phyloP scores from a whole-genome alignment of 2,329 filamentous ascomycete species.

The Septoria petroselini region DNA sequence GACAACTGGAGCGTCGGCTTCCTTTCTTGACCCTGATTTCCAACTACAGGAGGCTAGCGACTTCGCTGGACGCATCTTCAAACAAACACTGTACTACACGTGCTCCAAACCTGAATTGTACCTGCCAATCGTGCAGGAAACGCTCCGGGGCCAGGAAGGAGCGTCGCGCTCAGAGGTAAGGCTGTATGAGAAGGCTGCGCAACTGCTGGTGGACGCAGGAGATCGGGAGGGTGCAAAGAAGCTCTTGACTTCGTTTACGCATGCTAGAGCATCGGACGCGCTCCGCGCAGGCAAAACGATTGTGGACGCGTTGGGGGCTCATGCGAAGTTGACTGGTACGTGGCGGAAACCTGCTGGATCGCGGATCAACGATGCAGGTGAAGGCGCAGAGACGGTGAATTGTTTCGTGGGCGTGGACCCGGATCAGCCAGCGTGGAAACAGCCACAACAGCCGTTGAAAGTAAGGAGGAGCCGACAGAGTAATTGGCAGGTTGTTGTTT shows the following conservation, averaged over 20 bases:
- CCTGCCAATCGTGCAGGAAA: constrained; percentile 21
- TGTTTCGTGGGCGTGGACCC: constrained; percentile 35
- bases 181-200: constrained; percentile 21
- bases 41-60: constrained; percentile 29
- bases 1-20: constrained; percentile 36
- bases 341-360: too few relatives aligned
- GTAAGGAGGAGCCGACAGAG: too few relatives aligned
- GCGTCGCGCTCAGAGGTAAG: constrained; percentile 19
- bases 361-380: too few relatives aligned
- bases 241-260: constrained; percentile 23
- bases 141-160: constrained; percentile 23
- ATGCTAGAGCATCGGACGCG: constrained; percentile 18
- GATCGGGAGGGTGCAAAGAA: constrained; percentile 22
- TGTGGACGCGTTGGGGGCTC: too few relatives aligned
- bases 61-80: constrained; percentile 25
- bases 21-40: constrained; percentile 38
- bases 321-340: too few relatives aligned
- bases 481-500: too few relatives aligned
- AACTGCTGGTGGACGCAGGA: constrained; percentile 16
- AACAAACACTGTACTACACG: constrained; percentile 27
- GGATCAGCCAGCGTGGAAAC: constrained; percentile 26
- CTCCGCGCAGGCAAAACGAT: constrained; percentile 17
- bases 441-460: constrained; percentile 17
- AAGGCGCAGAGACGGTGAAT: too few relatives aligned
- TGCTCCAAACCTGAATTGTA: constrained; percentile 20